Evolutionary conservation across 163 green algal genomes (phyloP), one percentile per base, ranked within the genome.

Genomic region (Scenedesmus sp.): DNA sequence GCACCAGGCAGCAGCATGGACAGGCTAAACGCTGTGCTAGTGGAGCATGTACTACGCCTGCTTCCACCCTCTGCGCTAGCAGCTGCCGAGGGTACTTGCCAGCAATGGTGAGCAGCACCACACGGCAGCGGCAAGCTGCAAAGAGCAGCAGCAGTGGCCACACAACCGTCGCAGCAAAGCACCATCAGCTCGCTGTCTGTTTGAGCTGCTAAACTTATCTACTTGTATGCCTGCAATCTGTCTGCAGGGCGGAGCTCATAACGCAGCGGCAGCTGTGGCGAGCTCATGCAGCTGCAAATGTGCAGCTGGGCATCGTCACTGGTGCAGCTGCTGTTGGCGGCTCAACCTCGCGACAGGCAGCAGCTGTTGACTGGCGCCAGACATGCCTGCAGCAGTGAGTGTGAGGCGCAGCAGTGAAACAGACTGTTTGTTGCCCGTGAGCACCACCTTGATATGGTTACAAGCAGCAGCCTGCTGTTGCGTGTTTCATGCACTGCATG

Each of bases 251-350:
- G 52, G 23, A 83, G 46, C 16, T 86, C 34, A 70, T 77, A 34
- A 62, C 73, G n/a, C 16, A 60, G 23, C 34, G 87, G 8, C 70
- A 91, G 55, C 87, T 91, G 57, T 91, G 87, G 87, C 81, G 52
- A 20, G 23, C 87, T 5, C 87, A 86, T 76, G 87, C 73, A 26
- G 12, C 74, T 7, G 85, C 16, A 7, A 13, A 13, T 16, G 64
- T 26, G 56, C 26, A 16, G 3, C 62, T 70, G 46, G 8, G n/a
- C 59, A 89, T 46, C 34, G 60, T 10, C 34, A 67, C 18, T 16
- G 60, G 66, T 64, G 6, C 66, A 83, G 86, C 46, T 54, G 60
- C 85, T 52, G 85, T n/a, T 52, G 70, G 3, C 8, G 81, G 59
- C 7, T 52, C 86, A 77, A 57, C 26, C 1, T 13, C 10, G 18